Conservation (phyloP, 129 eudicot species). For the Flaveria linearis region DNA sequence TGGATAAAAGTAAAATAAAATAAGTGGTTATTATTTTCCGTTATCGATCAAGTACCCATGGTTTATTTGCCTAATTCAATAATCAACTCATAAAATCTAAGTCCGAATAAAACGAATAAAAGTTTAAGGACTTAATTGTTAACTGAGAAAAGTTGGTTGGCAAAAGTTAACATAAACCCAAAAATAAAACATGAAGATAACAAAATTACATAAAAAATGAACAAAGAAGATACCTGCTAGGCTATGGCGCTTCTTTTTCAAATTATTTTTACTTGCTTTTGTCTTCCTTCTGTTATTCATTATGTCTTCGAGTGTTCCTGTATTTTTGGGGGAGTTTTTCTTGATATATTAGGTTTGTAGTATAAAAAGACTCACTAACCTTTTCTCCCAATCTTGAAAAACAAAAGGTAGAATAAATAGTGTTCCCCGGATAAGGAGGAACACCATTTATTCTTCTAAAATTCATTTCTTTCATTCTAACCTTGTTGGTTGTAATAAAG, state of each 20-base stretch:
- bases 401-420: background rate
- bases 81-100: no score
- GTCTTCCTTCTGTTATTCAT: constrained; percentile 30
- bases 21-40: background rate
- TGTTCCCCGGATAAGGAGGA: background rate
- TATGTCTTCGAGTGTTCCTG: constrained; percentile 30
- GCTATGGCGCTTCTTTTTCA: constrained; percentile 47
- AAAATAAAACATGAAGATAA: background rate
- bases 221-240: constrained; percentile 52
- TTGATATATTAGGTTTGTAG: background rate
- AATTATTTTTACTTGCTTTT: constrained; percentile 33
- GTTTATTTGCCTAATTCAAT: no score
- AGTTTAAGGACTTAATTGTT: background rate
- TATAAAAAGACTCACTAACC: background rate
- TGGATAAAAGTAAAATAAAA: background rate
- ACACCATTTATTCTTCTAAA: background rate
- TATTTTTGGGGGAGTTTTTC: background rate
- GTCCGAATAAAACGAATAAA: background rate
- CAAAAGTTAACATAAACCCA: background rate
- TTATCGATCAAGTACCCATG: background rate
- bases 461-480: background rate
- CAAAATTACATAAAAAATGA: constrained; percentile 10
- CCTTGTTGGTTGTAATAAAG: background rate
- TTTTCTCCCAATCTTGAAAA: background rate
- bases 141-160: background rate